These are phyloP conservation scores for Globisporangium barbulae DNA, from an alignment of 352 stramenopile species.

Conservation along the genomic window DNA sequence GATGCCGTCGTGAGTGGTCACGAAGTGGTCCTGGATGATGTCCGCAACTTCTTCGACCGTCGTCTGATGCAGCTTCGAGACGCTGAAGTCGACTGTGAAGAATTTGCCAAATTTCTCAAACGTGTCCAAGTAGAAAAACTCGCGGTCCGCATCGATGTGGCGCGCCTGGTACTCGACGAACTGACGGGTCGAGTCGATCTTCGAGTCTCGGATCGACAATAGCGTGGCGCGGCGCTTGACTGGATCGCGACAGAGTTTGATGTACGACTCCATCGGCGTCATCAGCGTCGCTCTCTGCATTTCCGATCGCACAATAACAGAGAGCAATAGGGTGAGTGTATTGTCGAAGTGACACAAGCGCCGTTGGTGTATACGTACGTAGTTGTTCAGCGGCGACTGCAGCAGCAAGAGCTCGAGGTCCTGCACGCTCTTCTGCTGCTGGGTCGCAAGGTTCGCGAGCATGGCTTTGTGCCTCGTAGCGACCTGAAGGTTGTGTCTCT, in stretches of 20 bases:
- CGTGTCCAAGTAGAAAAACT: conserved; percentile 66
- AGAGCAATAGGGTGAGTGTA: not conserved
- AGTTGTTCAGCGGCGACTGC: conserved; percentile 49
- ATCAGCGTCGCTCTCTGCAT: conserved; percentile 53
- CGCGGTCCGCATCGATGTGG: conserved; percentile 44
- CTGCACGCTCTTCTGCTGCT: conserved; percentile 43
- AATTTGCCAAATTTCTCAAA: conserved; percentile 70
- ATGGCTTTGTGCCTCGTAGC: conserved; percentile 26
- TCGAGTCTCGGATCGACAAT: conserved; percentile 44
- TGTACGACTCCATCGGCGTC: conserved; percentile 67
- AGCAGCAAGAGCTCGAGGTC: conserved; percentile 38
- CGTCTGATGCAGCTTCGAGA: conserved; percentile 42
- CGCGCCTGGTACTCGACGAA: conserved; percentile 49
- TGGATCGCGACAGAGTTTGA: conserved; percentile 42
- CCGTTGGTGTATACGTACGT: conserved; percentile 29
- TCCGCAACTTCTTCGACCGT: conserved; percentile 41
- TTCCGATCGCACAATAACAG: not conserved
- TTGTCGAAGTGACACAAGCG: not conserved
- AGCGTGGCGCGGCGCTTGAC: conserved; percentile 35
- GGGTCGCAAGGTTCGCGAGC: conserved; percentile 29
- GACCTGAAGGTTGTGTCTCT: conserved; percentile 28
- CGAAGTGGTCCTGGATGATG: conserved; percentile 58
- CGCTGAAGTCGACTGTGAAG: conserved; percentile 67
- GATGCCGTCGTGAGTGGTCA: conserved; percentile 48
- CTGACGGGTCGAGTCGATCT: conserved; percentile 34